Evolutionary conservation across 371 early-diverging fungal species (phyloP).

Genomic region (Mucor circinelloides): DNA sequence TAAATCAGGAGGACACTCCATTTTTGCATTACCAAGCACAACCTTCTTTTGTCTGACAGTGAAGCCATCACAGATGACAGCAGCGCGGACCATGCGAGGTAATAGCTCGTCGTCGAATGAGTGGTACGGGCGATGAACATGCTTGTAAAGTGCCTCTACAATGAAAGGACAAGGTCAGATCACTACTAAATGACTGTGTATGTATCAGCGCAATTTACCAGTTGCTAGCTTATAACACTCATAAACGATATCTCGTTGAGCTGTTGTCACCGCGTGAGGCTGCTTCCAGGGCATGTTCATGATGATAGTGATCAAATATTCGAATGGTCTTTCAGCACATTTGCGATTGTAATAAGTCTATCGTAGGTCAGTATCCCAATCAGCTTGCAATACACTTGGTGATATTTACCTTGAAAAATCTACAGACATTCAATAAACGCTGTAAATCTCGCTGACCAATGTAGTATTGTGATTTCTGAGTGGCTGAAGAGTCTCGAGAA

Average conservation of each 20-base stretch:
- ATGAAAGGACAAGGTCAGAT: neutral
- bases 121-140: constrained; percentile 2
- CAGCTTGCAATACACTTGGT: too few relatives aligned
- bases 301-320: constrained; percentile 16
- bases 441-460: constrained; percentile 25
- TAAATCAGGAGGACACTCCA: neutral
- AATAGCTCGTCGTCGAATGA: constrained; percentile 2
- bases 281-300: constrained; percentile 28
- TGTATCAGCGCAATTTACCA: neutral
- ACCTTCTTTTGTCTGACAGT: constrained; percentile 17
- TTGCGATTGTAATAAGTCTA: constrained; percentile 23
- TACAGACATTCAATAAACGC: constrained; percentile 12
- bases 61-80: constrained; percentile 20
- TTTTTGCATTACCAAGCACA: constrained; percentile 19
- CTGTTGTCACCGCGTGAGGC: constrained; percentile 8
- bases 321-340: constrained; percentile 26
- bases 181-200: neutral
- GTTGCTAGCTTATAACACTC: constrained; percentile 27
- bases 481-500: neutral
- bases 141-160: neutral
- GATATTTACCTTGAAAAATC: constrained; percentile 20
- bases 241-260: constrained; percentile 25
- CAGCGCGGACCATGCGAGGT: constrained; percentile 12
- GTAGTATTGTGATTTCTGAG: neutral
- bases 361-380: neutral